These are phyloP conservation scores for Podospora appendiculata DNA, from an alignment of 495 filamentous ascomycete genomes.

Conservation along the genomic window DNA sequence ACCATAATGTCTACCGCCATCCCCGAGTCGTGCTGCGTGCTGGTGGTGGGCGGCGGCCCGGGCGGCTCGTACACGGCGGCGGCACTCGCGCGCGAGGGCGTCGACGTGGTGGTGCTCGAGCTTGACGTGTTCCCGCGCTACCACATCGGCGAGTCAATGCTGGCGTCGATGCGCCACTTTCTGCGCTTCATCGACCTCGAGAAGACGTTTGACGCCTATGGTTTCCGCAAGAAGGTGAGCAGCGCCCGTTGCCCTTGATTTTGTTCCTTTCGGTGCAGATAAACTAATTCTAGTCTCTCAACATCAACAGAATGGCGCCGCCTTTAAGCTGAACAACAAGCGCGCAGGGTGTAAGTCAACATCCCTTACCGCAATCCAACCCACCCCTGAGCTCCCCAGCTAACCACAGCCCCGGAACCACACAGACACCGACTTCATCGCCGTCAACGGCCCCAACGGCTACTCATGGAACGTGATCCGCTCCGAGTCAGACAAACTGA, in stretches of 20 bases:
- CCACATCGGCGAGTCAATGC: constrained; percentile 43
- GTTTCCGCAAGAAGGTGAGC: constrained; percentile 38
- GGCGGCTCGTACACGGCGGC: constrained; percentile 38
- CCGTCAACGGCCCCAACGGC: constrained; percentile 29
- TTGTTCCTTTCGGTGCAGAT: constrained; percentile 11
- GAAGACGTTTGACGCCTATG: constrained; percentile 31
- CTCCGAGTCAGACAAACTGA: constrained; percentile 43
- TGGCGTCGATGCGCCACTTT: constrained; percentile 41
- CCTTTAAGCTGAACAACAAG: too few species aligned
- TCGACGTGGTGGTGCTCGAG: constrained; percentile 36
- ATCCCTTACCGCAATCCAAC: neutral
- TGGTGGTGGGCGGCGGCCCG: constrained; percentile 42
- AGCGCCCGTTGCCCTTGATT: constrained; percentile 20
- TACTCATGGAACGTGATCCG: constrained; percentile 48
- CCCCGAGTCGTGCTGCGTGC: constrained; percentile 30
- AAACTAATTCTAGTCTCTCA: too few species aligned
- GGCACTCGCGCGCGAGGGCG: constrained; percentile 35
- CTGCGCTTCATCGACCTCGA: constrained; percentile 42
- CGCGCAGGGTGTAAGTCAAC: constrained; percentile 22
- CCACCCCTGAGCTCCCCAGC: neutral
- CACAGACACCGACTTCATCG: constrained; percentile 42
- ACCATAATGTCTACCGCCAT: too few species aligned
- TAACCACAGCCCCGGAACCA: neutral
- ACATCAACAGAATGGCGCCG: too few species aligned
- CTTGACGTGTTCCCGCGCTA: constrained; percentile 41